phyloP scores from a whole-genome alignment of 192 early-diverging fungal genomes.

The Podochytrium sp. region DNA sequence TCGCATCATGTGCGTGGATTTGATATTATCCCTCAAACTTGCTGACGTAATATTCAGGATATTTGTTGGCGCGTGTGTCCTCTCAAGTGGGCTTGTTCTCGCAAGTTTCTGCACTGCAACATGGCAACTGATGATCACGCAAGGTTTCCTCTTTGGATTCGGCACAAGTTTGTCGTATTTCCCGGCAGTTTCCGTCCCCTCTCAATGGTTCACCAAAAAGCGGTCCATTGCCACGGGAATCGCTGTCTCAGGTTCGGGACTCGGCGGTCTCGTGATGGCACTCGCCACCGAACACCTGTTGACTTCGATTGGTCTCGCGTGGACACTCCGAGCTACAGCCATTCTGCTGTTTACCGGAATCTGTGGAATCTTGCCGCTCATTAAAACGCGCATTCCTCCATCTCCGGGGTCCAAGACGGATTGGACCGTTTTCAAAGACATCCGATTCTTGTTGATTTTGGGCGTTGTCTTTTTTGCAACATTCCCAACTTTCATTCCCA shows the following conservation, averaged over 20 bases:
- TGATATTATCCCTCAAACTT: too few relatives aligned
- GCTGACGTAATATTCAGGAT: too few relatives aligned
- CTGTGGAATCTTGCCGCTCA: neutral
- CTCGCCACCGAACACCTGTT: constrained; percentile 64
- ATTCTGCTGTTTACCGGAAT: constrained; percentile 49
- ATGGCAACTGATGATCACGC: constrained; percentile 77
- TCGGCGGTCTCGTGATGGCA: constrained; percentile 74
- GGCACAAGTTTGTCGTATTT: constrained; percentile 68
- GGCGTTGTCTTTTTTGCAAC: constrained; percentile 44
- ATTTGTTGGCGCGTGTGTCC: constrained; percentile 49
- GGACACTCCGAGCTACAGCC: constrained; percentile 72
- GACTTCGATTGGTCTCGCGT: constrained; percentile 56
- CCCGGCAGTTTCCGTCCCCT: constrained; percentile 62
- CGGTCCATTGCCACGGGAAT: constrained; percentile 73
- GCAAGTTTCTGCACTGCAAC: constrained; percentile 42
- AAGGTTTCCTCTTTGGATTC: constrained; percentile 75
- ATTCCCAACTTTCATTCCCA: constrained; percentile 9
- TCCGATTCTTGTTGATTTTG: constrained; percentile 20
- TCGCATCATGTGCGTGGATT: constrained; percentile 47
- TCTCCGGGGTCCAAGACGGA: constrained; percentile 13
- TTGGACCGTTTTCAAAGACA: constrained; percentile 22
- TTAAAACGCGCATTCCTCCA: neutral
- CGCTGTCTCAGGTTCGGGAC: constrained; percentile 68
- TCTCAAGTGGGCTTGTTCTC: constrained; percentile 35
- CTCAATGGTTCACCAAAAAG: constrained; percentile 71